A percentile compares a stretch with the other conserved stretches of the same genome.
Conservation (phyloP, 2,329 filamentous ascomycete species). For the Parastagonospora avenae region DNA sequence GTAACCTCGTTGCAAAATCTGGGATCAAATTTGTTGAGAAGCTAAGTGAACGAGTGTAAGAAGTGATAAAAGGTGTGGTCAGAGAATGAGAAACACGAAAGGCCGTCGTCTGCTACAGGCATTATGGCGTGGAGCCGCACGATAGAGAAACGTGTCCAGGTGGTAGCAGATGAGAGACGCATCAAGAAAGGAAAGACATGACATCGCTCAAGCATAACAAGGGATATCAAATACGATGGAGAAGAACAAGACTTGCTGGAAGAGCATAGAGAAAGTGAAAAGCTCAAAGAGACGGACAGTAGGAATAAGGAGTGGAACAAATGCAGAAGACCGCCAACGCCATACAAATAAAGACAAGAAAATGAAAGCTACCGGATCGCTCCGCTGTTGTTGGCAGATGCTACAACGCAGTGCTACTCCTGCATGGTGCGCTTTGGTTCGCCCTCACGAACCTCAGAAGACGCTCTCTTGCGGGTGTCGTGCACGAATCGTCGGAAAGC, state of each 20-base stretch:
- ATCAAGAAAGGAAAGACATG: background rate
- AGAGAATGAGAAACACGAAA: background rate
- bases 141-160: background rate
- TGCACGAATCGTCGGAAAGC: slow-evolving; percentile 33
- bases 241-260: background rate
- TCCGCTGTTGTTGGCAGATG: background rate
- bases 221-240: background rate
- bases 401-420: background rate
- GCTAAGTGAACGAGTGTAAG: slow-evolving; percentile 24
- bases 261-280: background rate
- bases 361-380: background rate
- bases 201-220: background rate
- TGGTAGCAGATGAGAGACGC: background rate
- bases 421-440: slow-evolving; percentile 39
- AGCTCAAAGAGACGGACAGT: no score
- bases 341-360: slow-evolving; percentile 6
- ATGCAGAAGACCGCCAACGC: slow-evolving; percentile 22
- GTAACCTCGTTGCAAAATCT: background rate
- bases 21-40: background rate
- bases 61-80: slow-evolving; percentile 1
- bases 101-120: background rate
- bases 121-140: background rate
- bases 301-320: slow-evolving; percentile 21
- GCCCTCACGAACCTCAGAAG: slow-evolving; percentile 33
- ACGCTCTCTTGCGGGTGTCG: slow-evolving; percentile 41